These are phyloP conservation scores for Asparagopsis taxiformis DNA, from an alignment of 31 red algal species.

Conservation along the genomic window DNA sequence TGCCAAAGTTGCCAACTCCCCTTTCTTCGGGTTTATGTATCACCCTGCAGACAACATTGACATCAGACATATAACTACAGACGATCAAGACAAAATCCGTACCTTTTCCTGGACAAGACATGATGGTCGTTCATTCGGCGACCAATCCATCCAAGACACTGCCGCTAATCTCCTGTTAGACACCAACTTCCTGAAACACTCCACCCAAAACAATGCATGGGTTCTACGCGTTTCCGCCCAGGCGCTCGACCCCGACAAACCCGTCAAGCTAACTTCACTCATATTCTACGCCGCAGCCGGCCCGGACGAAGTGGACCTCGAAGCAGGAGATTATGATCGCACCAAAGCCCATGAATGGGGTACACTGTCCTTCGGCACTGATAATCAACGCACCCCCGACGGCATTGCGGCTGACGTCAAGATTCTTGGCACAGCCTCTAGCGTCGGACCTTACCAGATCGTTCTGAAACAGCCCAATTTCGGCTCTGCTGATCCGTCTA, in stretches of 20 bases:
- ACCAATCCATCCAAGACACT: slow-evolving; percentile 46
- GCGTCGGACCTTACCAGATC: slow-evolving; percentile 5
- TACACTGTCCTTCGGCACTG: slow-evolving; percentile 17
- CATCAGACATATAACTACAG: slow-evolving; percentile 52
- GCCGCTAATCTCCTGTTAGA: slow-evolving; percentile 28
- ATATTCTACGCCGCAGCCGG: slow-evolving; percentile 55
- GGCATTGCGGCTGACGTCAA: slow-evolving; percentile 18
- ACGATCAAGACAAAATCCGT: slow-evolving; percentile 45
- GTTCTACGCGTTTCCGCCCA: slow-evolving; percentile 48
- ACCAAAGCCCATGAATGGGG: slow-evolving; percentile 9
- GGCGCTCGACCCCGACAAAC: slow-evolving; percentile 25
- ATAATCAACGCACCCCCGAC: background rate
- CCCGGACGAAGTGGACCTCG: slow-evolving; percentile 31
- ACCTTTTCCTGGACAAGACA: slow-evolving; percentile 50
- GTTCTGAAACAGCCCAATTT: background rate
- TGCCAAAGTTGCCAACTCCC: slow-evolving; percentile 63
- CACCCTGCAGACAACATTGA: slow-evolving; percentile 44
- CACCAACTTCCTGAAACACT: slow-evolving; percentile 27
- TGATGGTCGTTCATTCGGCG: slow-evolving; percentile 43
- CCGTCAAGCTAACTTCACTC: slow-evolving; percentile 28
- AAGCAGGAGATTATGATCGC: background rate
- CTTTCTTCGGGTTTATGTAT: slow-evolving; percentile 70
- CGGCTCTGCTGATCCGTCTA: background rate
- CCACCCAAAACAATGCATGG: slow-evolving; percentile 31
- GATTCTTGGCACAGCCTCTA: slow-evolving; percentile 21